Evolutionary conservation across 2,329 filamentous ascomycete species (phyloP).

Genomic region (Trichoderma sp.): DNA sequence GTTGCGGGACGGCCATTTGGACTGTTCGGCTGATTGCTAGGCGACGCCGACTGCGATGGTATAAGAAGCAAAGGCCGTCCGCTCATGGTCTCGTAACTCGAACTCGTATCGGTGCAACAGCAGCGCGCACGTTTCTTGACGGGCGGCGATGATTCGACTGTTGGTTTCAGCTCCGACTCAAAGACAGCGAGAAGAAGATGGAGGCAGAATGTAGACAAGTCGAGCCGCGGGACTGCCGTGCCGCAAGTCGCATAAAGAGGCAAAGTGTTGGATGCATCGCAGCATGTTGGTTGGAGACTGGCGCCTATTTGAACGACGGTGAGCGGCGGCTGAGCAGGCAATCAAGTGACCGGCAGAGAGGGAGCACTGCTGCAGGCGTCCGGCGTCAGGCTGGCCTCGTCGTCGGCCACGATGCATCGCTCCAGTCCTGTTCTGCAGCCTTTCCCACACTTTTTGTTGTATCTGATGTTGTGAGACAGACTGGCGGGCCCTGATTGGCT

Average conservation of each 20-base stretch:
- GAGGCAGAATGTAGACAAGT: neutral
- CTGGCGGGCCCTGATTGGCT: neutral
- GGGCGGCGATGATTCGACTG: neutral
- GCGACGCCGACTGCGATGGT: conserved; percentile 14
- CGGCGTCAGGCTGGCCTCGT: neutral
- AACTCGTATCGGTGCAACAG: too few species aligned
- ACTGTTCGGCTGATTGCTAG: conserved; percentile 33
- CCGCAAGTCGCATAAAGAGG: conserved; percentile 14
- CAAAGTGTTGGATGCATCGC: neutral
- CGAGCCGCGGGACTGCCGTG: neutral
- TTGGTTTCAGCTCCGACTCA: neutral
- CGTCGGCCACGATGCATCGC: conserved; percentile 2
- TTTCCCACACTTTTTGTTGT: neutral
- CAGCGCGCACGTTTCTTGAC: neutral
- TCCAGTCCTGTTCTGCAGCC: neutral
- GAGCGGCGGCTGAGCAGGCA: conserved; percentile 9
- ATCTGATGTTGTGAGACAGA: neutral
- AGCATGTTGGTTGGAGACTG: neutral
- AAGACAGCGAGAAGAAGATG: neutral
- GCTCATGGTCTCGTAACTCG: conserved; percentile 9
- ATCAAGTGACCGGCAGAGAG: conserved; percentile 1
- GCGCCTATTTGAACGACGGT: conserved; percentile 12
- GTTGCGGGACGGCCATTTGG: conserved; percentile 55
- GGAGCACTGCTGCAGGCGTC: neutral
- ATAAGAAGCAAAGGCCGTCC: conserved; percentile 11